A percentile compares a stretch with the other conserved stretches of the same genome.
phyloP scores from a whole-genome alignment of 2,329 filamentous ascomycete genomes.

The Nakataea oryzae region DNA sequence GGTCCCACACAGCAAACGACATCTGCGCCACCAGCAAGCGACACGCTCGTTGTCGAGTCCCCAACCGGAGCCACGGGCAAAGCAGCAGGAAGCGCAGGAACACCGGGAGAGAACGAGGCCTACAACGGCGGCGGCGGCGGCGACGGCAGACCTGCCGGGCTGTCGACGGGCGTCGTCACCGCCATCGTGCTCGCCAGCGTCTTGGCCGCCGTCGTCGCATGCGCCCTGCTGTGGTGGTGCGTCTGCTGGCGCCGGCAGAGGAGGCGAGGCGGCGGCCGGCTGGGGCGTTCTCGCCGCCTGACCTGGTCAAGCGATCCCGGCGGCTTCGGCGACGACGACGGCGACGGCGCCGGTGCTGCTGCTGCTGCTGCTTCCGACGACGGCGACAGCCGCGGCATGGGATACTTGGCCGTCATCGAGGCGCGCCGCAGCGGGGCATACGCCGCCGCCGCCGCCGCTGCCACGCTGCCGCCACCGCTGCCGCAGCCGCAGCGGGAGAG shows the following conservation, averaged over 20 bases:
- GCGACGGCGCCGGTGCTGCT: too few species aligned
- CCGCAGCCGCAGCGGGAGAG: neutral
- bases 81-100: neutral
- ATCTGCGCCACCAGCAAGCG: neutral
- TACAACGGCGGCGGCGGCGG: too few species aligned
- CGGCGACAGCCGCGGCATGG: neutral
- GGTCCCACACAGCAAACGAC: neutral
- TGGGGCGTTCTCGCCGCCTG: neutral
- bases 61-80: too few species aligned
- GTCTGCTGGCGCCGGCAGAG: neutral
- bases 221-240: constrained; percentile 9
- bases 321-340: neutral
- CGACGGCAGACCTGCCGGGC: neutral
- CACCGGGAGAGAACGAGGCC: neutral
- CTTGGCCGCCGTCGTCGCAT: constrained; percentile 14
- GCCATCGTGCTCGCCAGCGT: constrained; percentile 19
- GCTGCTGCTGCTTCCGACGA: too few species aligned
- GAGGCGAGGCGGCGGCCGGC: too few species aligned
- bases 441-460: too few species aligned
- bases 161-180: constrained; percentile 20
- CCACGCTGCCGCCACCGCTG: too few species aligned
- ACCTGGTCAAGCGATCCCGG: neutral
- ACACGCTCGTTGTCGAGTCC: neutral
- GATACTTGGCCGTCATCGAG: neutral
- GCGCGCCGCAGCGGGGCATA: too few species aligned